Base-by-base conservation (phyloP, 2,329 filamentous ascomycete genomes). In the Talaromyces sp. region DNA sequence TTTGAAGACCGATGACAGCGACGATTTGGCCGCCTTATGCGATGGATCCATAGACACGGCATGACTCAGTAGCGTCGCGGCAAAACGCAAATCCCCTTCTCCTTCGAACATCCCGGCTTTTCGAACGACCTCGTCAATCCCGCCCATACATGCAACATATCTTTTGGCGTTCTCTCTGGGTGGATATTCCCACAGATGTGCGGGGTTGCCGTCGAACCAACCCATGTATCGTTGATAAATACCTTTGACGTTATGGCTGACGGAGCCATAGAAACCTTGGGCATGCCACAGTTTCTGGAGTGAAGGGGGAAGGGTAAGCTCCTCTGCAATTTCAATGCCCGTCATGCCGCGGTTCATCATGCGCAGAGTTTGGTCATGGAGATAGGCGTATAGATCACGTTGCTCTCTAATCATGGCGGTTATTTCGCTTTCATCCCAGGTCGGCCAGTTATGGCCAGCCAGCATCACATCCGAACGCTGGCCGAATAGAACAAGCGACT, bases 361-460 rank as follows among this genome's bases (percentile, higher is more conserved):
- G 1, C 72, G 68, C 14, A 76, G 54, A 0, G 74, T 75, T 51
- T 76, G 70, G 46, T 77, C 69, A 49, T 76, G 72, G 2, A 75
- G 40, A 39, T 71, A 76, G 1, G 63, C 73, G 46, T 76, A 77
- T 5, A 73, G 51, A 39, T 76, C 74, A 16, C 74, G 58, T 55
- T 77, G 74, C 17, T 68, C 58, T 0, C 63, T 56, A 2, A 77
- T 47, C n/a, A 67, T 63, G 1, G 52, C 36, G 2, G 64, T 46
- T 14, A 71, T 47, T 13, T 65, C 56, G 1, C 62, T 57, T 1
- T 55, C 47, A 5, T 70, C 70, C 69, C 71, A 76, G 1, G 72
- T 76, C 2, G 74, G 73, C 74, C 74, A 77, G 51, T 72, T 62
- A 51, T 76, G 74, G 32, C 64, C 63, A 0, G 66, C 66, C 43